A percentile compares a stretch with the other conserved stretches of the same genome.
These are phyloP conservation scores for Clonostachys byssicola DNA, from an alignment of 2,329 filamentous ascomycete species.

Conservation along the genomic window DNA sequence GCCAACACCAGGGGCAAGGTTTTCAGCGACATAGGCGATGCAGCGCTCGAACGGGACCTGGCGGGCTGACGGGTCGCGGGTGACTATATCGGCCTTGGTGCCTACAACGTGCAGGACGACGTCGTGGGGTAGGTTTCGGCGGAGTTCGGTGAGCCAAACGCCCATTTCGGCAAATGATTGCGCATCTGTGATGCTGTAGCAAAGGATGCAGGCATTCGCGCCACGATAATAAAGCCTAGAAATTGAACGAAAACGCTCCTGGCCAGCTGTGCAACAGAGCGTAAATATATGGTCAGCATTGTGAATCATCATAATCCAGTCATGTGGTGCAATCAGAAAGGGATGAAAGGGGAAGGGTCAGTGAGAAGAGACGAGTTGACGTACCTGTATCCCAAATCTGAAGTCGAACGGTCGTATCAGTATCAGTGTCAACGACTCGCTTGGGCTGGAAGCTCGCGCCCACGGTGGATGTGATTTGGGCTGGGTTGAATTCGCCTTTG, in stretches of 20 bases:
- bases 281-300: neutral
- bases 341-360: neutral
- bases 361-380: constrained; percentile 4
- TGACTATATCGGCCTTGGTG: constrained; percentile 88
- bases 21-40: constrained; percentile 92
- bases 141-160: constrained; percentile 81
- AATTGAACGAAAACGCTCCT: constrained; percentile 93
- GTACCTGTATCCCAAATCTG: constrained; percentile 92
- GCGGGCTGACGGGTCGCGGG: constrained; percentile 71
- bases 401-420: constrained; percentile 80
- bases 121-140: constrained; percentile 70
- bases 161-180: constrained; percentile 89
- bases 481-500: constrained; percentile 65
- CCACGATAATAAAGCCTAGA: constrained; percentile 94
- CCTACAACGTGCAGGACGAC: constrained; percentile 93
- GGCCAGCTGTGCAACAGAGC: constrained; percentile 55
- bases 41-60: constrained; percentile 93
- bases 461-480: constrained; percentile 65
- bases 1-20: constrained; percentile 69
- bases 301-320: neutral
- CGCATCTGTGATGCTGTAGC: constrained; percentile 89
- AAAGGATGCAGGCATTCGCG: constrained; percentile 88
- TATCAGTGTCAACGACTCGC: constrained; percentile 76
- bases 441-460: constrained; percentile 79
- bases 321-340: neutral